Evolutionary conservation across 208 protist species (phyloP), one percentile per base, ranked within the genome.

Genomic region (Trypanosoma platydactyli): DNA sequence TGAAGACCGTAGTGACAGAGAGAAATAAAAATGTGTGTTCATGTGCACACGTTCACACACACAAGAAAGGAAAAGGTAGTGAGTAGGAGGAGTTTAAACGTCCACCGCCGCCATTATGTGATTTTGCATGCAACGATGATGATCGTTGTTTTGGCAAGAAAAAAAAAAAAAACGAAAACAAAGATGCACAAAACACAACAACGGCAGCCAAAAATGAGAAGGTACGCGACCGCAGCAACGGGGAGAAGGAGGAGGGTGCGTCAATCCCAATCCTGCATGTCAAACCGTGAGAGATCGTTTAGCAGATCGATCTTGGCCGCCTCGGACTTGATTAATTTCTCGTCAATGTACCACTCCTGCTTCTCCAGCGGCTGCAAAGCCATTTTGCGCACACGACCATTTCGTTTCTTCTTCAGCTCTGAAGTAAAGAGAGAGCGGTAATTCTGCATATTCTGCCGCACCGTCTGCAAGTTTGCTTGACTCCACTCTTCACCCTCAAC

Each of bases 311-410:
- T 69, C 70, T 90, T 81, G 13, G 89, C 83, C 2, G 77, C 79
- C 35, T 81, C 81, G 2, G 84, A 88, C 60, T 84, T 79, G 42
- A 92, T 62, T 38, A 94, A 69, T 63, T 90, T 91, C 63, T 88
- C 81, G 51, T 94, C 86, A 71, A 94, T 89, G 67, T 86, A 92
- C 89, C 86, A 92, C 73, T 94, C 85, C 72, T 92, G 83, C 54
- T 74, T 79, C 58, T 88, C 73, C 44, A 87, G 54, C 29, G 86
- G 76, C 16, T 76, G 72, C 13, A 91, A 42, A 6, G 89, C 85
- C 48, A 89, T 72, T 71, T 91, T 91, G 63, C 83, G 83, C 54
- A 91, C 22, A 51, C 84, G 81, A 12, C 70, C 64, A 24, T 67
- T 57, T 3, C 89, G 88, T 16, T 68, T 64, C 13, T 54, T 48